Percentiles rank a stretch among this genome's conserved stretches.
These are phyloP conservation scores for Solanum raphanifolium DNA, from an alignment of 257 asterid species.

Conservation along the genomic window DNA sequence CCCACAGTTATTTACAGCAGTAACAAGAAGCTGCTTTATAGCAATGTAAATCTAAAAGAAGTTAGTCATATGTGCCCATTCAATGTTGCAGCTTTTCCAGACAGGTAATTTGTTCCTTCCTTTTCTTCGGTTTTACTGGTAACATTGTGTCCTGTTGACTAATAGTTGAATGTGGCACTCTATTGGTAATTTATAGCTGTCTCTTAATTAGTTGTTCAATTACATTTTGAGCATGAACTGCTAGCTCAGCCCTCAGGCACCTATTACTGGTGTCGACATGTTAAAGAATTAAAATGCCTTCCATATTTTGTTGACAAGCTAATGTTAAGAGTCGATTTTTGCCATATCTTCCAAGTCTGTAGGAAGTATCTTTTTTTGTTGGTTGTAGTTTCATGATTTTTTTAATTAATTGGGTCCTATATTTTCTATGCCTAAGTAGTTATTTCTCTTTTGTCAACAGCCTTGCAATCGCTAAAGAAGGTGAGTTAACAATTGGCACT, in stretches of 20 bases:
- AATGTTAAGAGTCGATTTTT: neutral
- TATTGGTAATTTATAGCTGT: neutral
- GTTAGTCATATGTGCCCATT: conserved; percentile 97
- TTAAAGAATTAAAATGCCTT: neutral
- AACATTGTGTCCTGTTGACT: neutral
- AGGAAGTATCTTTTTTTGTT: neutral
- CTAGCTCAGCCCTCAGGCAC: neutral
- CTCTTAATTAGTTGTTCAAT: neutral
- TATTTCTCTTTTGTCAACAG: conserved; percentile 31
- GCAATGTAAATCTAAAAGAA: conserved; percentile 94
- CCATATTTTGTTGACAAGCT: neutral
- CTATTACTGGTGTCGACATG: neutral
- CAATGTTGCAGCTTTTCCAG: conserved; percentile 97
- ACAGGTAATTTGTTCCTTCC: conserved; percentile 45
- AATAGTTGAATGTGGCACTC: neutral
- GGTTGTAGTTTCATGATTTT: neutral
- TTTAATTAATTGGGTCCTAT: neutral
- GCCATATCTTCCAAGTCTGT: neutral
- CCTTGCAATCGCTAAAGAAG: conserved; percentile 96
- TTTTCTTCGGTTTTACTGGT: neutral
- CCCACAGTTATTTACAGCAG: conserved; percentile 97
- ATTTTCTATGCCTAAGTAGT: neutral
- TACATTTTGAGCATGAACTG: neutral
- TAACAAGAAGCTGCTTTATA: conserved; percentile 91
- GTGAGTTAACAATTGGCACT: conserved; percentile 92